A percentile compares a stretch with the other conserved stretches of the same genome.
phyloP scores from a whole-genome alignment of 2,329 filamentous ascomycete genomes.

The Sarocladiaceae sp. region DNA sequence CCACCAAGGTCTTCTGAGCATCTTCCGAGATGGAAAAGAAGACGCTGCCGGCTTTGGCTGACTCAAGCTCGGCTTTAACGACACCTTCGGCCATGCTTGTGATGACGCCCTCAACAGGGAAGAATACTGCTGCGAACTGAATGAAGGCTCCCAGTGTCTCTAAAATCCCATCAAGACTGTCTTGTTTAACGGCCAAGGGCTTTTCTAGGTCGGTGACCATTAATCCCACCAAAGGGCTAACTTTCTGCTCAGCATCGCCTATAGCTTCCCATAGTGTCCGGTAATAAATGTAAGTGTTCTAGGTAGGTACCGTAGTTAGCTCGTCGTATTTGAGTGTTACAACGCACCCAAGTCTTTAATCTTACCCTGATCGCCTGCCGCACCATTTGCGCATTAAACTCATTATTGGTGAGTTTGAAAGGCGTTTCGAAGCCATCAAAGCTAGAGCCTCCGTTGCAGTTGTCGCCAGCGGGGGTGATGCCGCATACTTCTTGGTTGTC shows the following conservation, averaged over 20 bases:
- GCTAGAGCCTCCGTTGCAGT: background rate
- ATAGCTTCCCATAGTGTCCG: slow-evolving; percentile 1
- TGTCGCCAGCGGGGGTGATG: background rate
- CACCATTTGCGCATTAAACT: background rate
- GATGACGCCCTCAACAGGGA: background rate
- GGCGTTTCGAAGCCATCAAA: background rate
- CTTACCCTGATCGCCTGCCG: background rate
- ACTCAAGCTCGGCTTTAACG: background rate
- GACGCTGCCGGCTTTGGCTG: background rate
- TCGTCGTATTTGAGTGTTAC: too few species aligned
- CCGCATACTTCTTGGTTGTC: background rate
- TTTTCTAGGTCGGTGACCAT: background rate
- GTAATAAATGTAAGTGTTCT: background rate
- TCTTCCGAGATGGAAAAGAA: background rate
- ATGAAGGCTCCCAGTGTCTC: background rate
- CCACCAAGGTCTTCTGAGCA: background rate
- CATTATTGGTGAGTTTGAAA: background rate
- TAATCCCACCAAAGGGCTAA: background rate
- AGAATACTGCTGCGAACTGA: background rate
- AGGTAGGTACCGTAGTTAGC: background rate
- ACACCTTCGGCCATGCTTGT: background rate
- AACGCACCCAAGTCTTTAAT: background rate
- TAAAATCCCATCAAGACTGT: background rate
- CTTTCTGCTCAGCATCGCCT: background rate
- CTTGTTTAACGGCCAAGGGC: background rate